Evolutionary conservation across 441 rosid genomes (phyloP).

Genomic region (Adansonia rubrostipa): DNA sequence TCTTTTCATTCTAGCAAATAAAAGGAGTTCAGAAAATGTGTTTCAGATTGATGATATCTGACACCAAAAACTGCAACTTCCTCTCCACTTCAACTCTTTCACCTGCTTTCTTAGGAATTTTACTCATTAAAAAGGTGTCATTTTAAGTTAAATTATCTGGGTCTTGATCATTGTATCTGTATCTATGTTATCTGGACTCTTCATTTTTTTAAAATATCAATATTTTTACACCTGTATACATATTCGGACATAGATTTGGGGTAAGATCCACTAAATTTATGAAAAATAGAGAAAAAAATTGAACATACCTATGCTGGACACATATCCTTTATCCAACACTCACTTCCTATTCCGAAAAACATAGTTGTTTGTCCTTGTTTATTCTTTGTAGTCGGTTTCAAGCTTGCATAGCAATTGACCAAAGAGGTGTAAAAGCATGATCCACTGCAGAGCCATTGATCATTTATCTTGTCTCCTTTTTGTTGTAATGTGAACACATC

Average conservation of each 20-base stretch:
- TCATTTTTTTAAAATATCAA: too few species aligned
- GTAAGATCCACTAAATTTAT: too few species aligned
- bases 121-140: background rate
- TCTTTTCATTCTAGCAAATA: background rate
- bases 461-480: conserved; percentile 9
- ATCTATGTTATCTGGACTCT: too few species aligned
- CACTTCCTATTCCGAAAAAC: too few species aligned
- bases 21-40: background rate
- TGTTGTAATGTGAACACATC: conserved; percentile 16
- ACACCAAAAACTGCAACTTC: background rate
- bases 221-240: too few species aligned
- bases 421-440: conserved; percentile 13
- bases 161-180: conserved; percentile 9
- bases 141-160: background rate
- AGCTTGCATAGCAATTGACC: conserved; percentile 7
- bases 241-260: too few species aligned
- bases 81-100: background rate
- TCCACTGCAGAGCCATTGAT: background rate
- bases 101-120: background rate
- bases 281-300: too few species aligned
- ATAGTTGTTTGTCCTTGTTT: background rate
- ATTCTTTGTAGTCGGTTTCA: background rate
- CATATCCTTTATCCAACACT: too few species aligned
- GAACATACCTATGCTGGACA: too few species aligned
- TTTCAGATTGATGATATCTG: background rate